Conservation (phyloP, 1,284 basidiomycete species). For the Inonotus hispidus region DNA sequence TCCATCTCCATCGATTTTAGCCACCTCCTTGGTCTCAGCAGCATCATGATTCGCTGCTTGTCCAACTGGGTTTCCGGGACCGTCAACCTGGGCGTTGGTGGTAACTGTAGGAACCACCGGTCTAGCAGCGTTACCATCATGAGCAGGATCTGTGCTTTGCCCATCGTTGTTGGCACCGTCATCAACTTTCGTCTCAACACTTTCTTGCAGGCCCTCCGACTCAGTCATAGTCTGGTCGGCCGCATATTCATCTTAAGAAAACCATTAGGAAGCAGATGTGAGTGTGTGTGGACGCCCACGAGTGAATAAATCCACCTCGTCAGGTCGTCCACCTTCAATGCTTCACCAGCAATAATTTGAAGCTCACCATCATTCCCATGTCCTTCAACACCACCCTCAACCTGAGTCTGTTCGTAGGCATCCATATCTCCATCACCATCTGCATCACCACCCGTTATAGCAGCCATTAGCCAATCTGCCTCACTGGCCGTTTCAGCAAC, state of each 20-base stretch:
- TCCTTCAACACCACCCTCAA: conserved; percentile 30
- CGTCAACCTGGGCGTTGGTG: background rate
- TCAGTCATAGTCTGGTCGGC: conserved; percentile 25
- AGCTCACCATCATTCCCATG: conserved; percentile 40
- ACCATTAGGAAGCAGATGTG: conserved; percentile 37
- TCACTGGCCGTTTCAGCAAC: conserved; percentile 54
- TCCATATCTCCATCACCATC: conserved; percentile 37
- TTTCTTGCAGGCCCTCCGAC: conserved; percentile 18
- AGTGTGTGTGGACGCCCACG: conserved; percentile 44
- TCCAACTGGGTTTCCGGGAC: background rate
- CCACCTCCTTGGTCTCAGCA: background rate
- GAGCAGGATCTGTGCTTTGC: conserved; percentile 15
- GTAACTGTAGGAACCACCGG: background rate
- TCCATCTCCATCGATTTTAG: background rate
- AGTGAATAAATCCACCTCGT: conserved; percentile 16
- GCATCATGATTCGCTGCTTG: background rate
- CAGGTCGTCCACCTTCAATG: conserved; percentile 27
- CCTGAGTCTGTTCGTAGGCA: conserved; percentile 35
- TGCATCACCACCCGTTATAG: conserved; percentile 51
- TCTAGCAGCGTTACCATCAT: background rate
- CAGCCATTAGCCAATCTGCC: conserved; percentile 80
- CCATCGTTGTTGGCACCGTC: conserved; percentile 16
- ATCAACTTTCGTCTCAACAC: conserved; percentile 16
- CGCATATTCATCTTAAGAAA: conserved; percentile 40
- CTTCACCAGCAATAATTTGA: conserved; percentile 30